Percentiles rank a stretch among this genome's conserved stretches.
Conservation (phyloP, 495 filamentous ascomycete species). For the Penicillium malachiteum region DNA sequence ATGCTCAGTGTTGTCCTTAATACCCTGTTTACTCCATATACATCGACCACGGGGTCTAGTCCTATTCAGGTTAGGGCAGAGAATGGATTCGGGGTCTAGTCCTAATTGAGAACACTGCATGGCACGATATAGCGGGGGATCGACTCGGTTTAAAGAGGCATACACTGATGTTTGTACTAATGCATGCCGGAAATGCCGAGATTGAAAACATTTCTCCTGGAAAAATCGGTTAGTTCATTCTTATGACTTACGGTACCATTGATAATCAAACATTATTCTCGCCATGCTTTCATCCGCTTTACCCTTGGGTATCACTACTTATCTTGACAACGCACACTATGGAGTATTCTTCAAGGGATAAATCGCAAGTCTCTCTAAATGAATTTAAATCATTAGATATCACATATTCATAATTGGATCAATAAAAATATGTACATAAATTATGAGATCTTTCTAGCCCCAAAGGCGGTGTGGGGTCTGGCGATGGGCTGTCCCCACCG, state of each 20-base stretch:
- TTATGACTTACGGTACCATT: too few relatives aligned
- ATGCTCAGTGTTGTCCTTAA: neutral
- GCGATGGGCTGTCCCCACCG: neutral
- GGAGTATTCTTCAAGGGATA: too few relatives aligned
- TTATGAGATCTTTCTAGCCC: neutral
- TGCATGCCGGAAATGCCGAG: neutral
- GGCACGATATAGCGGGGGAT: neutral
- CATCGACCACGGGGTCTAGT: constrained; percentile 2
- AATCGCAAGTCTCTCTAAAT: too few relatives aligned
- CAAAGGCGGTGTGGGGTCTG: constrained; percentile 1
- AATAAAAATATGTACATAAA: neutral
- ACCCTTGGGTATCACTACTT: too few relatives aligned
- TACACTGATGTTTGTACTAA: too few relatives aligned
- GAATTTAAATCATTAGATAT: neutral
- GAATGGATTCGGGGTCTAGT: constrained; percentile 7
- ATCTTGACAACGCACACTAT: too few relatives aligned
- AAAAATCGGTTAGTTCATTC: neutral
- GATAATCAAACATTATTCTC: too few relatives aligned
- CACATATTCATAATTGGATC: neutral
- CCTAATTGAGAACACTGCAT: constrained; percentile 1
- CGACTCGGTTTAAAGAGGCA: neutral
- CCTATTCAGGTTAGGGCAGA: neutral
- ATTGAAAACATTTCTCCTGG: neutral
- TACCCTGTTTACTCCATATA: neutral
- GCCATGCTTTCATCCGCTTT: too few relatives aligned